A percentile compares a stretch with the other conserved stretches of the same genome.
phyloP scores from a whole-genome alignment of 1,139 yeast species.

The Hemisphaericaspora xylofermentans region DNA sequence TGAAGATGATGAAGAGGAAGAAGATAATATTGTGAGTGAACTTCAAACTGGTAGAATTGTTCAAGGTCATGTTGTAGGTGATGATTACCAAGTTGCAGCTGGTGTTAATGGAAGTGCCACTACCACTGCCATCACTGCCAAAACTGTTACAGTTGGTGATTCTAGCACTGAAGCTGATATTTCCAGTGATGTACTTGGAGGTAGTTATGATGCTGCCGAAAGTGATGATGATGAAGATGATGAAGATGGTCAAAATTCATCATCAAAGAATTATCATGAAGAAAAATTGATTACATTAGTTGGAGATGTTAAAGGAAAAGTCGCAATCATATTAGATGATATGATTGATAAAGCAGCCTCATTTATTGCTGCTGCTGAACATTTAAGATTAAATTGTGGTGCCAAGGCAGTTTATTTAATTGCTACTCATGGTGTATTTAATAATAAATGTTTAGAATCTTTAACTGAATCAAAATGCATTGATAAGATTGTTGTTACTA shows the following conservation, averaged over 20 bases:
- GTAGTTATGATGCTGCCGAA: conserved; percentile 72
- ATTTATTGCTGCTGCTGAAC: conserved; percentile 97
- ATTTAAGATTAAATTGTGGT: conserved; percentile 90
- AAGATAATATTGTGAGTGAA: conserved; percentile 72
- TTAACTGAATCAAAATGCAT: conserved; percentile 78
- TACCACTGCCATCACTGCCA: neutral
- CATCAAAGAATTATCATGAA: no score
- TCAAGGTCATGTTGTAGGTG: conserved; percentile 96
- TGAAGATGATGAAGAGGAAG: conserved; percentile 48
- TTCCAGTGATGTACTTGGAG: conserved; percentile 66
- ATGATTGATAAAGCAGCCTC: conserved; percentile 95
- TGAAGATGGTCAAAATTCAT: no score
- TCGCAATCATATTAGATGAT: conserved; percentile 93
- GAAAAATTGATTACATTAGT: conserved; percentile 94
- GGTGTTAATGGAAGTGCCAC: conserved; percentile 10
- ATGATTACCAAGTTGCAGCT: conserved; percentile 55
- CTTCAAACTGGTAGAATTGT: conserved; percentile 95
- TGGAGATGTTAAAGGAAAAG: conserved; percentile 88
- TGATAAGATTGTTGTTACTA: conserved; percentile 89
- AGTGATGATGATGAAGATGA: conserved; percentile 81
- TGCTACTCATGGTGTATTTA: conserved; percentile 94
- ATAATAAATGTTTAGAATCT: conserved; percentile 79
- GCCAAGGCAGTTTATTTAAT: conserved; percentile 87
- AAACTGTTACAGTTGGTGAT: conserved; percentile 1
- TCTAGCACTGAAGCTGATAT: conserved; percentile 20